Evolutionary conservation across 805 yeast genomes (phyloP).

Genomic region (Candida quercuum): DNA sequence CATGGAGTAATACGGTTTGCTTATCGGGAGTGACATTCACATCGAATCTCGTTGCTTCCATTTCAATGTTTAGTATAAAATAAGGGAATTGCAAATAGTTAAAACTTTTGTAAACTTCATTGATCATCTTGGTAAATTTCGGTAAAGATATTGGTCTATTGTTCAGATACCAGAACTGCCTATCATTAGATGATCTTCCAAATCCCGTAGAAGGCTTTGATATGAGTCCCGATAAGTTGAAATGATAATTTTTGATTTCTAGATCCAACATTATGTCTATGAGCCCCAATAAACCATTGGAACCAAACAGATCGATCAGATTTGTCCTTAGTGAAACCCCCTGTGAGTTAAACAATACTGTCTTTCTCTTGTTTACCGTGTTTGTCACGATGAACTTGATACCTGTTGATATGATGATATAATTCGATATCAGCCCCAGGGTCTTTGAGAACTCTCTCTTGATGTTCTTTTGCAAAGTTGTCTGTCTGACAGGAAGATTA

Average conservation of each 20-base stretch:
- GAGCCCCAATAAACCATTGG: constrained; percentile 56
- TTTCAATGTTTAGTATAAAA: constrained; percentile 51
- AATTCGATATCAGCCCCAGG: constrained; percentile 53
- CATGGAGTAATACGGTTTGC: constrained; percentile 60
- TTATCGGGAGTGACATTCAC: constrained; percentile 93
- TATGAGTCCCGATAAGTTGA: constrained; percentile 52
- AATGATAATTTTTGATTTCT: constrained; percentile 22
- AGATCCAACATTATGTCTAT: constrained; percentile 16
- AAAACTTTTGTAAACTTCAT: constrained; percentile 67
- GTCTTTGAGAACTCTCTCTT: constrained; percentile 71
- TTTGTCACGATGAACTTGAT: constrained; percentile 61
- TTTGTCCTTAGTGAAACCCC: constrained; percentile 51
- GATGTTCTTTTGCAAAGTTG: constrained; percentile 60
- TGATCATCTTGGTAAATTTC: constrained; percentile 50
- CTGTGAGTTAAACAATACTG: constrained; percentile 52
- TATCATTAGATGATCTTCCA: constrained; percentile 65
- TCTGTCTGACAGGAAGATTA: constrained; percentile 75
- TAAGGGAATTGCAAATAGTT: constrained; percentile 74
- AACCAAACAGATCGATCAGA: constrained; percentile 65
- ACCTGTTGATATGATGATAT: constrained; percentile 56
- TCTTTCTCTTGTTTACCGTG: constrained; percentile 42
- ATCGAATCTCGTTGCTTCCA: constrained; percentile 56
- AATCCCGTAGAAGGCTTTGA: constrained; percentile 78
- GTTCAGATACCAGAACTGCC: constrained; percentile 74
- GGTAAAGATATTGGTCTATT: constrained; percentile 65